Evolutionary conservation across 192 early-diverging fungal genomes (phyloP), one percentile per base, ranked within the genome.

Genomic region (Chytriomyces confervae): DNA sequence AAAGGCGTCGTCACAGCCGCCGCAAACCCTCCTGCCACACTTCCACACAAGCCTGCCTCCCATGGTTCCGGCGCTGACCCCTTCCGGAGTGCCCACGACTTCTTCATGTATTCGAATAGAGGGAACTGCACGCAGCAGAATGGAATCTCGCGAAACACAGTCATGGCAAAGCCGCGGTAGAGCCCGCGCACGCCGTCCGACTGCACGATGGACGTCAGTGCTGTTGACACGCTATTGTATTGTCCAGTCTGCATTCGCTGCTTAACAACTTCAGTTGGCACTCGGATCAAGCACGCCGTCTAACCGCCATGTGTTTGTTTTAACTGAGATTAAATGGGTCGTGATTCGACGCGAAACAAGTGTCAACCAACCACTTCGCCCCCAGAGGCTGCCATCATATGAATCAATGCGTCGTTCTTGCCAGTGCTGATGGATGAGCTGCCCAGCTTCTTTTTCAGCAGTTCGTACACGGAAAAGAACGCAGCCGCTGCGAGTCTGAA

Each of bases 71-170:
- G 83, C 23, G 69, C 72, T 36, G 89, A 77, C 6, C 87, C 80
- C 7, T 90, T 81, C 5, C 80, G 23, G n/a, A 61, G 7, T 6
- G 44, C 50, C 79, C 78, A 85, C 23, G 48, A 27, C 64, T 77
- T 77, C 81, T 97, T 98, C 64, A 97, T 84, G 49, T 87, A 91
- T 83, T 98, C 97, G 79, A 95, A 98, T 50, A 98, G 77, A 6
- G 97, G 95, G 80, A 98, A 98, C 82, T 98, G 97, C 46, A 98
- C 92, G 82, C 95, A 97, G 0, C 96, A 90, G 78, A 98, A 98
- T 20, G 97, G 97, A 77, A 98, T 97, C 86, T 99, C 97, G 50
- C 97, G 88, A 74, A 95, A 94, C 5, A 99, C 92, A 24, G 95
- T 96, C 62, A 93, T 95, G 64, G 92, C 80, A 75, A 93, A 99